These are phyloP conservation scores for Hydnomerulius pinastri DNA, from an alignment of 768 basidiomycete genomes.

Conservation along the genomic window DNA sequence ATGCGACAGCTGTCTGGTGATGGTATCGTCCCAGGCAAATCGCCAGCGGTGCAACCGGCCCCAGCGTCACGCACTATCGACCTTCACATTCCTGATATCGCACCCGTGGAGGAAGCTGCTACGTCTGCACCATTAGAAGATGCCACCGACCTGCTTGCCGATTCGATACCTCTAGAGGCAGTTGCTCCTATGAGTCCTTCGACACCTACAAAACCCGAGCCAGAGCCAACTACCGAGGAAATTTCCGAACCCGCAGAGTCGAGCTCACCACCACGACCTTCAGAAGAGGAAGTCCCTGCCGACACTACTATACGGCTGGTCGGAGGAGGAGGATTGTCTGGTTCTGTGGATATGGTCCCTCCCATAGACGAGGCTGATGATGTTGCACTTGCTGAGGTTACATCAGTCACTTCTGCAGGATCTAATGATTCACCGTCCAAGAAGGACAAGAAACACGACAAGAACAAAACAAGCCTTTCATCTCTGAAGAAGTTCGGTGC, in stretches of 20 bases:
- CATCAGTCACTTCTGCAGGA: constrained; percentile 37
- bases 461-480: constrained; percentile 56
- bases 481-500: constrained; percentile 58
- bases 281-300: constrained; percentile 24
- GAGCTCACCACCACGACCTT: constrained; percentile 3
- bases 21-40: constrained; percentile 15
- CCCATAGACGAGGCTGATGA: constrained; percentile 35
- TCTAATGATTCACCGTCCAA: constrained; percentile 26
- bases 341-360: constrained; percentile 29
- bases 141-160: constrained; percentile 54
- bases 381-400: constrained; percentile 37
- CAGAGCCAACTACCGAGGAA: constrained; percentile 2
- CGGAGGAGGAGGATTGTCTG: constrained; percentile 49
- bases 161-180: constrained; percentile 39
- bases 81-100: constrained; percentile 16
- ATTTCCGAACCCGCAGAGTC: constrained; percentile 10
- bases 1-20: constrained; percentile 36
- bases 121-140: constrained; percentile 24
- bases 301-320: constrained; percentile 58
- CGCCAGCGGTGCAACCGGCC: constrained; percentile 10
- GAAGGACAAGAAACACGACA: constrained; percentile 47
- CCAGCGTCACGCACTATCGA: constrained; percentile 3
- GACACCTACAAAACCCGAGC: constrained; percentile 15
- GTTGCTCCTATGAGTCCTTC: constrained; percentile 36
- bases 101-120: constrained; percentile 18